Evolutionary conservation across 2,329 filamentous ascomycete genomes (phyloP).

Genomic region (Colletotrichum simmondsii): DNA sequence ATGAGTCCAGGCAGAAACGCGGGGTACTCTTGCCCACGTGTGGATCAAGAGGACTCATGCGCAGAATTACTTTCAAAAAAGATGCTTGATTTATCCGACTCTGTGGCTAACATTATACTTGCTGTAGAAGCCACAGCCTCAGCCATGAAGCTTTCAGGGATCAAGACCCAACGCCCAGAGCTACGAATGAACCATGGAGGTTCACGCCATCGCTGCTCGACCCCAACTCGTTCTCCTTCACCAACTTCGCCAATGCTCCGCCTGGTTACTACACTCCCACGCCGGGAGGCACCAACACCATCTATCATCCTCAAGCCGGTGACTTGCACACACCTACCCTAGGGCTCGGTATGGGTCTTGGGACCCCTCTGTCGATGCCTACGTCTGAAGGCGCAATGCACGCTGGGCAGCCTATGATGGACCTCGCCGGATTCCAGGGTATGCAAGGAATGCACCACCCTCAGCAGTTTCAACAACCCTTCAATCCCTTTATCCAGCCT

Average conservation of each 20-base stretch:
- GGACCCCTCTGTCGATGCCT: slow-evolving; percentile 84
- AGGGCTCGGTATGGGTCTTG: slow-evolving; percentile 79
- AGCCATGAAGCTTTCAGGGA: slow-evolving; percentile 66
- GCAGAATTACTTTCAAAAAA: not conserved
- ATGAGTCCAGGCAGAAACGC: slow-evolving; percentile 25
- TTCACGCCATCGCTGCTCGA: slow-evolving; percentile 92
- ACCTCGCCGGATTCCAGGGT: slow-evolving; percentile 70
- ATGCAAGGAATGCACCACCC: slow-evolving; percentile 62
- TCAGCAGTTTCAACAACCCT: slow-evolving; percentile 71
- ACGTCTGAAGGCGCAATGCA: slow-evolving; percentile 74
- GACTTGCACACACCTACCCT: slow-evolving; percentile 88
- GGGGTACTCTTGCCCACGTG: slow-evolving; percentile 2
- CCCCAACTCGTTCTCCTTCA: slow-evolving; percentile 84
- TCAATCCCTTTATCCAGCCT: slow-evolving; percentile 77
- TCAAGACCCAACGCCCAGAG: slow-evolving; percentile 84
- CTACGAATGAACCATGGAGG: slow-evolving; percentile 83
- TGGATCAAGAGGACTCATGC: not conserved
- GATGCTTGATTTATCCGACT: not conserved
- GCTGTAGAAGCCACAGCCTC: slow-evolving; percentile 56
- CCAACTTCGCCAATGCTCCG: slow-evolving; percentile 81
- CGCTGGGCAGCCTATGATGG: slow-evolving; percentile 66
- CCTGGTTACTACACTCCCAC: slow-evolving; percentile 91
- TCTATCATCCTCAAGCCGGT: slow-evolving; percentile 85
- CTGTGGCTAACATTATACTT: slow-evolving; percentile 30
- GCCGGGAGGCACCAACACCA: slow-evolving; percentile 80